Evolutionary conservation across 2,329 filamentous ascomycete genomes (phyloP).

Genomic region (Phialophora tarda): DNA sequence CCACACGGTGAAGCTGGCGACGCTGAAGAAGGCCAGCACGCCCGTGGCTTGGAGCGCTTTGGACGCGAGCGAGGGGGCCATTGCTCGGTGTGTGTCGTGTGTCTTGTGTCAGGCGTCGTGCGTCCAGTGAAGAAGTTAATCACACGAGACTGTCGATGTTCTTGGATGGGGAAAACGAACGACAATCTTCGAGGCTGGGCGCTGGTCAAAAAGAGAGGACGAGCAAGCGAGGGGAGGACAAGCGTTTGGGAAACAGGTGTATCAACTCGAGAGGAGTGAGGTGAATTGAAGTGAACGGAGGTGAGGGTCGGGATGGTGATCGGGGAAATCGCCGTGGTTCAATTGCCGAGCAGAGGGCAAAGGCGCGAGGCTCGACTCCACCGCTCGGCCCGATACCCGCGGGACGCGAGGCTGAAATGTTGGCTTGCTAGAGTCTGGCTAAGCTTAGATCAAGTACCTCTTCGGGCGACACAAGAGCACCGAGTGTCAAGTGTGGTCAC

Average conservation of each 20-base stretch:
- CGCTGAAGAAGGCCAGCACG: constrained; percentile 55
- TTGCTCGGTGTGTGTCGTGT: not conserved
- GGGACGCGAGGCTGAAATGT: not conserved
- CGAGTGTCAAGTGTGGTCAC: not conserved
- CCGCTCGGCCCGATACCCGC: too few species aligned
- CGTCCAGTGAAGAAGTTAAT: too few species aligned
- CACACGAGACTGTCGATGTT: too few species aligned
- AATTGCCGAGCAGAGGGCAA: not conserved
- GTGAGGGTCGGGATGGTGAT: not conserved
- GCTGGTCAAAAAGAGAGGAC: too few species aligned
- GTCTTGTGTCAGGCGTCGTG: too few species aligned
- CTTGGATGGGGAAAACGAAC: too few species aligned
- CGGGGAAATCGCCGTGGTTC: constrained; percentile 13
- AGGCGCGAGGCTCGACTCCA: not conserved
- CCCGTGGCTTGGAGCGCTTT: constrained; percentile 51
- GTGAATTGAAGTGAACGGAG: not conserved
- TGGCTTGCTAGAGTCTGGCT: too few species aligned
- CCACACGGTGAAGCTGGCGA: constrained; percentile 58
- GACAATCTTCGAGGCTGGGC: too few species aligned
- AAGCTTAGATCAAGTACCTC: too few species aligned
- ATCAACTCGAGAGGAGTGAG: not conserved
- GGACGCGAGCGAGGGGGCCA: constrained; percentile 25
- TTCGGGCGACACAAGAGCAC: too few species aligned
- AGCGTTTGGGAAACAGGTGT: too few species aligned
- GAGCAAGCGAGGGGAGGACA: too few species aligned